A percentile compares a stretch with the other conserved stretches of the same genome.
Evolutionary conservation across 768 basidiomycete genomes (phyloP).

Genomic region (Xerocomus brunneocitrinus): DNA sequence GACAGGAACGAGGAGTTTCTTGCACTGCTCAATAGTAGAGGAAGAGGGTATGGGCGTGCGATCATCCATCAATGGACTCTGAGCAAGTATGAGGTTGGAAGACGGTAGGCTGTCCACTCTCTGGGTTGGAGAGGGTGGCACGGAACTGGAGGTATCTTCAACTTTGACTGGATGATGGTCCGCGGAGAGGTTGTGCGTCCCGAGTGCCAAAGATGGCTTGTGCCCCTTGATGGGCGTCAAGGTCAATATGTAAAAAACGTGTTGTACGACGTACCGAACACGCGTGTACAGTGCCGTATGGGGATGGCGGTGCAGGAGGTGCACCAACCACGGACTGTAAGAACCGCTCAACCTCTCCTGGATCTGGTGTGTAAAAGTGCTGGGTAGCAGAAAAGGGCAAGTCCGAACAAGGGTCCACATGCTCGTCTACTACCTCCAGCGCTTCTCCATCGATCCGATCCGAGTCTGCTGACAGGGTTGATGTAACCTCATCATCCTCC

Average conservation of each 20-base stretch:
- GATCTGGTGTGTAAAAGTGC: conserved; percentile 4
- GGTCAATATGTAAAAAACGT: conserved; percentile 4
- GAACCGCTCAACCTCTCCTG: conserved; percentile 24
- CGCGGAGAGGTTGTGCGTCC: not conserved
- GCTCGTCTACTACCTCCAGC: too few relatives aligned
- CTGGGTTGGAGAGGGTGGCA: not conserved
- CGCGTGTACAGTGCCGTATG: not conserved
- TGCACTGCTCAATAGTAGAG: conserved; percentile 25
- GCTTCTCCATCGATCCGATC: conserved; percentile 8
- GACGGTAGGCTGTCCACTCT: not conserved
- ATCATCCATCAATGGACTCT: conserved; percentile 7
- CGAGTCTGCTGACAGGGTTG: not conserved
- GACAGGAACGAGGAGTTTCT: conserved; percentile 22
- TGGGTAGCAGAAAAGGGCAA: conserved; percentile 4
- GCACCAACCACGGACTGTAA: conserved; percentile 22
- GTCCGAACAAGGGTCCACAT: not conserved
- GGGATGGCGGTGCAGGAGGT: not conserved
- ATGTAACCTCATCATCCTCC: too few relatives aligned
- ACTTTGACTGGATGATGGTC: conserved; percentile 1
- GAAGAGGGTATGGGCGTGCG: conserved; percentile 5
- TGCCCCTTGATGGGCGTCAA: conserved; percentile 1
- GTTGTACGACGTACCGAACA: conserved; percentile 21
- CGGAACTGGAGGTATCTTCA: not conserved
- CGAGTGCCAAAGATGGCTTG: not conserved
- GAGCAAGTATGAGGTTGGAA: conserved; percentile 1